Conservation (phyloP, 176 grass and related monocot species). For the Stipa capillata region DNA sequence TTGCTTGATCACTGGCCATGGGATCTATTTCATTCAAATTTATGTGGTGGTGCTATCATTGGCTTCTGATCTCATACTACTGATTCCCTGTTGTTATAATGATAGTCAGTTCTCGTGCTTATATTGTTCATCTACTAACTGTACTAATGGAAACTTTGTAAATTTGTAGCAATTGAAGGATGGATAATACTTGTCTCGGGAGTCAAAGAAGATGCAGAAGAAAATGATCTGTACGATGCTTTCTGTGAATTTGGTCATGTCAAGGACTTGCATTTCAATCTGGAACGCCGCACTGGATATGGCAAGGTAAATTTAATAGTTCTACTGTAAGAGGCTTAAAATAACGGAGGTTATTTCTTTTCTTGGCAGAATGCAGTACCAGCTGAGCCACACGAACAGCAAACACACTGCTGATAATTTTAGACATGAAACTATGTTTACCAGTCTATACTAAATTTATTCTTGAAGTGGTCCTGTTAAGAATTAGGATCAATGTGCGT, state of each 20-base stretch:
- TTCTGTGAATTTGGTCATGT: slow-evolving; percentile 50
- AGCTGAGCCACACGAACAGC: not conserved
- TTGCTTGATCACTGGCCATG: not conserved
- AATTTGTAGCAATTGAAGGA: slow-evolving; percentile 42
- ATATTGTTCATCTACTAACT: not conserved
- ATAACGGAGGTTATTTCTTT: not conserved
- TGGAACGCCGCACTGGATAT: slow-evolving; percentile 48
- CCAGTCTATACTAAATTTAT: not conserved
- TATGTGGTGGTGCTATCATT: slow-evolving; percentile 2
- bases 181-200: slow-evolving; percentile 48
- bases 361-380: not conserved
- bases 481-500: not conserved
- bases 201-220: slow-evolving; percentile 47
- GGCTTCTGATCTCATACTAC: not conserved
- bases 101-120: not conserved
- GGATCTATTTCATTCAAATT: slow-evolving; percentile 5
- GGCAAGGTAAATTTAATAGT: slow-evolving; percentile 38
- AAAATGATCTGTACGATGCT: slow-evolving; percentile 41
- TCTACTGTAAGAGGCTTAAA: not conserved
- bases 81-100: not conserved
- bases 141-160: slow-evolving; percentile 2
- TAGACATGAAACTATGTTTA: not conserved
- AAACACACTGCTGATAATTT: not conserved
- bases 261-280: slow-evolving; percentile 53
- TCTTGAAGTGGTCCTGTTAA: not conserved